Conservation (phyloP, 2,329 filamentous ascomycete genomes). For the Erysiphe pulchra region DNA sequence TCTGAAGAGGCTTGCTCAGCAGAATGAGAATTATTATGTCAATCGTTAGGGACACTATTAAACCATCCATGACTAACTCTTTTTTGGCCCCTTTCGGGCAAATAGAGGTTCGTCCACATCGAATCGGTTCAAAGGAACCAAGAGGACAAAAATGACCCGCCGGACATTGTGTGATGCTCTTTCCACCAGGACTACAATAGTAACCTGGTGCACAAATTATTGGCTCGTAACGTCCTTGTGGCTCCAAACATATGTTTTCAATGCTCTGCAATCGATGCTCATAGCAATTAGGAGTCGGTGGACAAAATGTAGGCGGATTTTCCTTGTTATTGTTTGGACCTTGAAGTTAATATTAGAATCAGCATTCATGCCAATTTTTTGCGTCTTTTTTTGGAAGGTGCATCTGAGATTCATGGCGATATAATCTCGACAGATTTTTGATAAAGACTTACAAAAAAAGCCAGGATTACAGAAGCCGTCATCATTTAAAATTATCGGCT, state of each 20-base stretch:
- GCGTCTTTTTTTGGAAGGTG: background rate
- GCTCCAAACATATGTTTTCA: background rate
- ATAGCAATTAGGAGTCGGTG: constrained; percentile 6
- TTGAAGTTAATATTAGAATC: background rate
- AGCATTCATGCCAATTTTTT: background rate
- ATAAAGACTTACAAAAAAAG: background rate
- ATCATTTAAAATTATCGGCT: background rate
- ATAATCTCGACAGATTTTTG: background rate
- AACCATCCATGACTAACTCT: constrained; percentile 14
- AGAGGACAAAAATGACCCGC: constrained; percentile 24
- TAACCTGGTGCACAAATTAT: constrained; percentile 1
- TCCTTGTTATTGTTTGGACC: constrained; percentile 6
- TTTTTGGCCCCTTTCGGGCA: constrained; percentile 20
- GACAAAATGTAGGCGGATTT: constrained; percentile 8
- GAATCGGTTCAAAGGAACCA: constrained; percentile 21
- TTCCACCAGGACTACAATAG: constrained; percentile 19
- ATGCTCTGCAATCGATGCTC: constrained; percentile 1
- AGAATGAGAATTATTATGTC: constrained; percentile 17
- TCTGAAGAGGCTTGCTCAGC: constrained; percentile 14
- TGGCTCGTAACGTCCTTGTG: constrained; percentile 2
- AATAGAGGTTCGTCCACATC: constrained; percentile 20
- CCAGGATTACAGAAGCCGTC: background rate
- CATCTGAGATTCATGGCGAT: too few relatives aligned
- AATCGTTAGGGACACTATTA: background rate
- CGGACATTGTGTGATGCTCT: constrained; percentile 19